phyloP scores from a whole-genome alignment of 2,329 filamentous ascomycete genomes.

The Alternaria arborescens region DNA sequence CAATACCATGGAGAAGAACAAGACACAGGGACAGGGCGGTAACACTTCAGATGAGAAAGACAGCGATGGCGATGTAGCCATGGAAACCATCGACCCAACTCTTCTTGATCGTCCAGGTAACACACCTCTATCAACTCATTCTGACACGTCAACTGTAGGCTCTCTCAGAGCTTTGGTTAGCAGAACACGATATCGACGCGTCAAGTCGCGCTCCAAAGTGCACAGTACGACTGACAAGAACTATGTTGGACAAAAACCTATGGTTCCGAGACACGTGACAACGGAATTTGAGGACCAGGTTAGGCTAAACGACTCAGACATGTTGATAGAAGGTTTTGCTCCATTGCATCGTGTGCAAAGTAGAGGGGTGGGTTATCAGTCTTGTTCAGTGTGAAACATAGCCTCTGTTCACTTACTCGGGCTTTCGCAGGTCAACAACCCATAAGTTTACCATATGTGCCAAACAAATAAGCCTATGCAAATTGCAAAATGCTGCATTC shows the following conservation, averaged over 20 bases:
- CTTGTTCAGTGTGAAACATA: background rate
- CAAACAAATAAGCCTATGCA: background rate
- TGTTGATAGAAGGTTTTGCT: constrained; percentile 16
- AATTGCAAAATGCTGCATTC: background rate
- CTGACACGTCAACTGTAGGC: background rate
- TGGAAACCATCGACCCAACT: background rate
- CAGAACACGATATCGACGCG: constrained; percentile 11
- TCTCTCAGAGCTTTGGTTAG: constrained; percentile 10
- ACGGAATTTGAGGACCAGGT: constrained; percentile 11
- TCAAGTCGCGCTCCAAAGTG: background rate
- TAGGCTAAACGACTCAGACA: constrained; percentile 2
- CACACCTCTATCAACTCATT: background rate
- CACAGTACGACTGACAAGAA: background rate
- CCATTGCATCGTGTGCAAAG: constrained; percentile 31
- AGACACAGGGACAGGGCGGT: background rate
- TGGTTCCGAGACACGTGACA: background rate
- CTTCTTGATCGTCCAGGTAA: background rate
- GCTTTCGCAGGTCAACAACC: too few relatives aligned
- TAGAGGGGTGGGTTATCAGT: constrained; percentile 1
- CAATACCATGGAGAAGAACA: constrained; percentile 5
- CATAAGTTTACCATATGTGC: background rate
- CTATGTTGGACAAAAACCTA: background rate
- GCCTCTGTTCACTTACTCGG: too few relatives aligned
- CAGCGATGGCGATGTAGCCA: constrained; percentile 12
- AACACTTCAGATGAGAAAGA: background rate